phyloP scores from a whole-genome alignment of 1,284 basidiomycete species.

The Pyrrhoderma lamaoense region DNA sequence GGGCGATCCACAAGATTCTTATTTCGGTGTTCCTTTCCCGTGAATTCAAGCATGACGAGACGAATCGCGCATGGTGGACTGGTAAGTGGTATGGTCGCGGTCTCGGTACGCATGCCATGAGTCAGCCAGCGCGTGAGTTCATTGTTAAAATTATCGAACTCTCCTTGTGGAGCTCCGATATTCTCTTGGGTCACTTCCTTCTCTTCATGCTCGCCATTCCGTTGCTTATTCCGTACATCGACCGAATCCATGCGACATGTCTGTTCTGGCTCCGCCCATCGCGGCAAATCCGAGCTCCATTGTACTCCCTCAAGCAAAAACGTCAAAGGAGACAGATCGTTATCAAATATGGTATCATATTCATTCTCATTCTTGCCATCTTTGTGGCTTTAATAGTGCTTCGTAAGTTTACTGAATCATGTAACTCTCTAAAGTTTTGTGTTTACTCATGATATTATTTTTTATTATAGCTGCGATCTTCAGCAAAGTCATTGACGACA shows the following conservation, averaged over 20 bases:
- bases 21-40: slow-evolving; percentile 89
- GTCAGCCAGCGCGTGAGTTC: slow-evolving; percentile 84
- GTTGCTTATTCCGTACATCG: slow-evolving; percentile 66
- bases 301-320: slow-evolving; percentile 87
- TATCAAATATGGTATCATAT: slow-evolving; percentile 59
- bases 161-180: slow-evolving; percentile 75
- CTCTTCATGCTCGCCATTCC: slow-evolving; percentile 72
- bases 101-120: slow-evolving; percentile 80
- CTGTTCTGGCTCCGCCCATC: slow-evolving; percentile 80
- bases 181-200: slow-evolving; percentile 57
- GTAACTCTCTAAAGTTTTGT: background rate
- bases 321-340: slow-evolving; percentile 84
- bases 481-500: slow-evolving; percentile 48
- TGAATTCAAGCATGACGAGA: slow-evolving; percentile 97
- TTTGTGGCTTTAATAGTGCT: slow-evolving; percentile 73
- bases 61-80: slow-evolving; percentile 96
- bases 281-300: slow-evolving; percentile 88
- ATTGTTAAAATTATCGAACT: slow-evolving; percentile 83
- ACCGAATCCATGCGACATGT: slow-evolving; percentile 62
- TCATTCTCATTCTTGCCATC: slow-evolving; percentile 58
- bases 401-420: slow-evolving; percentile 51
- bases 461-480: slow-evolving; percentile 48
- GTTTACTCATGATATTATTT: slow-evolving; percentile 10
- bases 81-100: slow-evolving; percentile 94
- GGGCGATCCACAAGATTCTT: slow-evolving; percentile 85